phyloP scores from a whole-genome alignment of 345 rosid genomes.

The Salix viminalis region DNA sequence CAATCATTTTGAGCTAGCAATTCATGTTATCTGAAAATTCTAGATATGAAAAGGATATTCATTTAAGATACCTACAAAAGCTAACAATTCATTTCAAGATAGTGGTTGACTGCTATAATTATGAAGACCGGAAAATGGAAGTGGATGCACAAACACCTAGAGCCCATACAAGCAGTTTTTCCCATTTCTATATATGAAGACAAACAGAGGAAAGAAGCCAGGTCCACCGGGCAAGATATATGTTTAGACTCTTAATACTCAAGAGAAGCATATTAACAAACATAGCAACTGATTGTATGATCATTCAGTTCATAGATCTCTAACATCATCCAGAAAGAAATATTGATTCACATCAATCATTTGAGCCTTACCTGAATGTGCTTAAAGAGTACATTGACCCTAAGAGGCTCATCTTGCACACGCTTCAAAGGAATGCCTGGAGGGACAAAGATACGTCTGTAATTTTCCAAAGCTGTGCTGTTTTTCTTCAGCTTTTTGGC shows the following conservation, averaged over 20 bases:
- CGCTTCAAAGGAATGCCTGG: slow-evolving; percentile 47
- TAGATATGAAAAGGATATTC: too few relatives aligned
- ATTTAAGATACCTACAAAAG: too few relatives aligned
- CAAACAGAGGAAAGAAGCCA: too few relatives aligned
- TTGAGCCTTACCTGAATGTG: slow-evolving; percentile 58
- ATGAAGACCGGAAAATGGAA: not conserved
- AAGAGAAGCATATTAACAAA: not conserved
- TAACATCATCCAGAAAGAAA: not conserved
- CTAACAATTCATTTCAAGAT: not conserved
- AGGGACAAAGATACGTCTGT: slow-evolving; percentile 56
- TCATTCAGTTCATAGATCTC: not conserved
- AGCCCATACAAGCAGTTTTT: not conserved
- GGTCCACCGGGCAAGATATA: not conserved
- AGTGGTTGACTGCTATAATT: not conserved
- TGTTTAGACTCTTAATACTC: not conserved
- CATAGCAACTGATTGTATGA: not conserved
- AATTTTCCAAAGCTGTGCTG: slow-evolving; percentile 58
- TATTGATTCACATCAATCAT: not conserved
- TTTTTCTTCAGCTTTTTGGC: slow-evolving; percentile 61
- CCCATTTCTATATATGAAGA: too few relatives aligned
- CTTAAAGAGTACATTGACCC: slow-evolving; percentile 63
- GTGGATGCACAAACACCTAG: not conserved
- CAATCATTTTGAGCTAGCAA: too few relatives aligned
- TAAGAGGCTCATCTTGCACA: slow-evolving; percentile 52
- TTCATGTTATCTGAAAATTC: too few relatives aligned